phyloP scores from a whole-genome alignment of 768 basidiomycete species.

The Kondoa malvinella region DNA sequence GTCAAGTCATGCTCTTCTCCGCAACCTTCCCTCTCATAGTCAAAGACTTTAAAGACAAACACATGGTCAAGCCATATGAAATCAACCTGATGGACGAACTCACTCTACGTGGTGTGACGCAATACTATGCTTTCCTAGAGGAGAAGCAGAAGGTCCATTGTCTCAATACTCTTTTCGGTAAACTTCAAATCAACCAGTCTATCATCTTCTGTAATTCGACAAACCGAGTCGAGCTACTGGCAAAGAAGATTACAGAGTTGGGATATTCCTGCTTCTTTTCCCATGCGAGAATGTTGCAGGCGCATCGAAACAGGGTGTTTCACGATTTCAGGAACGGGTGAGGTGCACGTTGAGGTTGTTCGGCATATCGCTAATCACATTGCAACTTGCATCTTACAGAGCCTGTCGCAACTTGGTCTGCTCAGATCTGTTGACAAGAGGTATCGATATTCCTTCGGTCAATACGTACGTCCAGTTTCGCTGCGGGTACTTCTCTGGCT shows the following conservation, averaged over 20 bases:
- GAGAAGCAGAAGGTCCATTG: conserved; percentile 99
- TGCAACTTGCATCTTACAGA: too few species aligned
- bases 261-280: conserved; percentile 99
- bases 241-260: conserved; percentile 97
- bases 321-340: conserved; percentile 92
- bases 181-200: conserved; percentile 99
- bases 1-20: conserved; percentile 98
- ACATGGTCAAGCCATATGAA: conserved; percentile 88
- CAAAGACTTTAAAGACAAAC: conserved; percentile 97
- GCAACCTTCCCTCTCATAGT: conserved; percentile 98
- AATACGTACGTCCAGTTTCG: conserved; percentile 37
- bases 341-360: neutral
- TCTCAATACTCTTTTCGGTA: conserved; percentile 96
- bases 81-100: conserved; percentile 99
- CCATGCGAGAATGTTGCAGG: conserved; percentile 97
- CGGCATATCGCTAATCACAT: neutral
- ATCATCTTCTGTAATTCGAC: conserved; percentile 99
- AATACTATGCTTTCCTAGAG: conserved; percentile 98
- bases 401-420: conserved; percentile 98
- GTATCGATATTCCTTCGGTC: conserved; percentile 98
- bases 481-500: neutral
- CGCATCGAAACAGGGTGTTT: conserved; percentile 97
- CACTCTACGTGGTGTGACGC: conserved; percentile 91
- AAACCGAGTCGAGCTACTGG: conserved; percentile 95
- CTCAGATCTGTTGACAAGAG: conserved; percentile 85